Percentiles rank a stretch among this genome's conserved stretches.
phyloP scores from a whole-genome alignment of 2,329 filamentous ascomycete genomes.

The Aspergillus novoparasiticus region DNA sequence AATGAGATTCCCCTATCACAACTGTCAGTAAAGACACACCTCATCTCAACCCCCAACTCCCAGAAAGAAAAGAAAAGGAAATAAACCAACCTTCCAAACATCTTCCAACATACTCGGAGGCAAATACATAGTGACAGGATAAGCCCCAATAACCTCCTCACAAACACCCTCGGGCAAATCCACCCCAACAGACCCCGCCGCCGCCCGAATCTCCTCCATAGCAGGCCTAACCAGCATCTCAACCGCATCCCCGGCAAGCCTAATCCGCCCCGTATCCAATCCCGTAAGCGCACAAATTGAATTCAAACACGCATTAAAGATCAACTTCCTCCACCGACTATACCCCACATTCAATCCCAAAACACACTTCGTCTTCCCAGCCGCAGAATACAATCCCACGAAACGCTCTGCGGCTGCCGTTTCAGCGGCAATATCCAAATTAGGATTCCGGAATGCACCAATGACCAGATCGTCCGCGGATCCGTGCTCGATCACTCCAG shows the following conservation, averaged over 20 bases:
- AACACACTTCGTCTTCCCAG: constrained; percentile 47
- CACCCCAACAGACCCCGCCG: constrained; percentile 48
- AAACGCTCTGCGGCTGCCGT: constrained; percentile 39
- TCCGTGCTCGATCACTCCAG: constrained; percentile 56
- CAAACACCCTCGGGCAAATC: constrained; percentile 48
- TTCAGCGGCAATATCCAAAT: neutral
- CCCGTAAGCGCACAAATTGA: constrained; percentile 55
- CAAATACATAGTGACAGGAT: constrained; percentile 52
- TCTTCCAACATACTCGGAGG: constrained; percentile 32
- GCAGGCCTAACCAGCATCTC: constrained; percentile 54
- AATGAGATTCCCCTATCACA: constrained; percentile 53
- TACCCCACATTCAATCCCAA: constrained; percentile 38
- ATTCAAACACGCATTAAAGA: constrained; percentile 57
- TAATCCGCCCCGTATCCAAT: constrained; percentile 55
- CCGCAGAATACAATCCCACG: constrained; percentile 51
- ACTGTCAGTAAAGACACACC: neutral
- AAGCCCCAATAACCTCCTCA: constrained; percentile 47
- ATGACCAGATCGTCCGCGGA: constrained; percentile 55
- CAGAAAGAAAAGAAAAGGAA: neutral
- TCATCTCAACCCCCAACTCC: neutral
- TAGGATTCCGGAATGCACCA: constrained; percentile 48
- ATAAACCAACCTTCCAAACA: constrained; percentile 42
- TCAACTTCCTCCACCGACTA: constrained; percentile 44
- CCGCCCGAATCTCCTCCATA: constrained; percentile 50
- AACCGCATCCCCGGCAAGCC: constrained; percentile 46